A percentile compares a stretch with the other conserved stretches of the same genome.
phyloP scores from a whole-genome alignment of 495 filamentous ascomycete species.

The Lasiosphaeris hirsuta region DNA sequence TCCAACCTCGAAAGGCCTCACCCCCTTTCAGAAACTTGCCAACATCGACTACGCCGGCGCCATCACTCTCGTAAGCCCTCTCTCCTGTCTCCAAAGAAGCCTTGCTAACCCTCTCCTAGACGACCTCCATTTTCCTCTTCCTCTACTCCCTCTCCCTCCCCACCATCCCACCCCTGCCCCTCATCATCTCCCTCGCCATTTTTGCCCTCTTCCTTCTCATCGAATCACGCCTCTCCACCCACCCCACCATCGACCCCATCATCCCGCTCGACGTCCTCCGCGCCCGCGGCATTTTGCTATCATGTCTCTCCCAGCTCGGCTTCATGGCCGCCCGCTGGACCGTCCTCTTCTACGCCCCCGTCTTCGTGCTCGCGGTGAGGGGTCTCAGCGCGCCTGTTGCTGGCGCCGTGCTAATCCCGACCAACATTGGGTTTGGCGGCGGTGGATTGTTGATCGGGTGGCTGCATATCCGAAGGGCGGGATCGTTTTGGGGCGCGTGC shows the following conservation, averaged over 20 bases:
- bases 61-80: conserved; percentile 52
- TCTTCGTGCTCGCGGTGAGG: conserved; percentile 68
- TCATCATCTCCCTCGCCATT: conserved; percentile 52
- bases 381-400: conserved; percentile 62
- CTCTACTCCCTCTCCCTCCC: conserved; percentile 61
- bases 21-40: conserved; percentile 49
- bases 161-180: conserved; percentile 51
- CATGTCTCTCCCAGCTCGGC: conserved; percentile 63
- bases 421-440: conserved; percentile 68
- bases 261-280: conserved; percentile 63
- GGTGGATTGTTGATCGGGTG: conserved; percentile 67
- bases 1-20: conserved; percentile 19
- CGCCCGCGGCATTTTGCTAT: conserved; percentile 61
- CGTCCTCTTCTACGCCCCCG: conserved; percentile 73
- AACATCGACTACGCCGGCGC: conserved; percentile 68
- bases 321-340: conserved; percentile 76
- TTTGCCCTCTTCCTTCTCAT: conserved; percentile 58
- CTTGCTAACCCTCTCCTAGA: conserved; percentile 29
- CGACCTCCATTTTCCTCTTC: conserved; percentile 55
- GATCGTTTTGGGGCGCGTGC: conserved; percentile 62
- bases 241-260: conserved; percentile 60
- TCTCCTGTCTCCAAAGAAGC: neutral
- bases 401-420: conserved; percentile 70
- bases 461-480: conserved; percentile 64
- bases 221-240: conserved; percentile 53